Evolutionary conservation across 768 basidiomycete genomes (phyloP).

Genomic region (Vararia minispora): DNA sequence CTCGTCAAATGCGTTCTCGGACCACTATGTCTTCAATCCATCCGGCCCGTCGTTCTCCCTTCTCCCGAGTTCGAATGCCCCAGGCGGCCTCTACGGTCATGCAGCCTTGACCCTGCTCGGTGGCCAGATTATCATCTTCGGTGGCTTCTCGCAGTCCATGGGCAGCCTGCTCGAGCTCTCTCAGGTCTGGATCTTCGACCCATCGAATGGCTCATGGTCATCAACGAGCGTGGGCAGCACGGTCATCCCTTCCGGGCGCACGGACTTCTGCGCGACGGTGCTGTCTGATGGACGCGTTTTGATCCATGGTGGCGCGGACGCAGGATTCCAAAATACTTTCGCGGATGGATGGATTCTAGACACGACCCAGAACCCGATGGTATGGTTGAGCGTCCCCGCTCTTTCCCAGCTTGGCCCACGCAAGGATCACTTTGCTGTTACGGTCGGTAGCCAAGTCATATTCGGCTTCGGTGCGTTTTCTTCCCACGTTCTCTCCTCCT

Average conservation of each 20-base stretch:
- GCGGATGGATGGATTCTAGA: conserved; percentile 66
- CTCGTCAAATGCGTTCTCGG: conserved; percentile 49
- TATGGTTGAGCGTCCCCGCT: conserved; percentile 42
- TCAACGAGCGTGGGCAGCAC: conserved; percentile 25
- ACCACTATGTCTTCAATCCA: conserved; percentile 55
- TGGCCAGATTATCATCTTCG: conserved; percentile 62
- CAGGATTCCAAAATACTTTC: conserved; percentile 33
- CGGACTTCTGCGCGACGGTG: conserved; percentile 47
- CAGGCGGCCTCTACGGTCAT: conserved; percentile 66
- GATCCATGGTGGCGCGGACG: conserved; percentile 73
- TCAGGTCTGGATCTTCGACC: conserved; percentile 55
- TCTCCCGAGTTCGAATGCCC: conserved; percentile 44
- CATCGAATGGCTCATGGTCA: conserved; percentile 42
- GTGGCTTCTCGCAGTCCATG: conserved; percentile 49
- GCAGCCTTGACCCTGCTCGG: conserved; percentile 56
- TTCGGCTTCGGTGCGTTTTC: conserved; percentile 64
- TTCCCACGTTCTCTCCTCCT: neutral
- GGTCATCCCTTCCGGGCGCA: conserved; percentile 42
- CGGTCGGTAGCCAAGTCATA: conserved; percentile 47
- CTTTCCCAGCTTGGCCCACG: conserved; percentile 51
- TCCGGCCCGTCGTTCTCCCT: conserved; percentile 36
- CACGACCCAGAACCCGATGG: conserved; percentile 40
- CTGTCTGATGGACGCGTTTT: conserved; percentile 45
- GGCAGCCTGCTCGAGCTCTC: conserved; percentile 41
- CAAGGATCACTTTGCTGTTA: conserved; percentile 65